Base-by-base conservation (phyloP, 2,329 filamentous ascomycete species). In the Aspergillus nomiae region DNA sequence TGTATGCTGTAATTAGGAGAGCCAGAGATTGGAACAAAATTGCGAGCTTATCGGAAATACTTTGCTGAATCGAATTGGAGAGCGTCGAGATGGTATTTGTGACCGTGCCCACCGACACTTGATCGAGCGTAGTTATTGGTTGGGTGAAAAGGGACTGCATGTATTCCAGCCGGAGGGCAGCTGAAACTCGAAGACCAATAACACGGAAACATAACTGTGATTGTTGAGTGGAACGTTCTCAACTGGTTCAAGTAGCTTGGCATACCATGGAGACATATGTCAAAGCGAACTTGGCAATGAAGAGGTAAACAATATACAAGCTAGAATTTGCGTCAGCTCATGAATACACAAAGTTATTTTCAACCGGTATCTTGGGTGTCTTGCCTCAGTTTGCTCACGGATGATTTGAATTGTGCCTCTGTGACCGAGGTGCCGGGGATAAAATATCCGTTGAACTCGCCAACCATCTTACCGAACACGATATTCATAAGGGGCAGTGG, bases 231-330 rank as follows among this genome's bases (percentile, higher is more conserved):
- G 38, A 14, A 41, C 30, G 16, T 11, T 10, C 3, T 26, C 12
- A 24, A 14, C 1, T 19, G 30, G 10, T 28, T 24, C 5, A 4
- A 45, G 16, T 14, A 41, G n/a, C 36, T 16, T 7, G n/a, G n/a
- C 75, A 66, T 74, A 86, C 84, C 67, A 84, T 83, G 63, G 85
- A 84, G 21, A 85, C 69, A 64, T 87, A 88, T 0, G 80, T 82
- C n/a, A 87, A 73, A 4, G 78, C 67, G 45, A 87, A 84, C 60
- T 85, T 85, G 16, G 75, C 85, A 24, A 86, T 75, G 64, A 88
- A 87, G 1, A 89, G 77, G 68, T 87, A 87, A 16, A 88, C 76
- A 63, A 87, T 86, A 65, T 82, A 85, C n/a, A 86, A 70, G 8
- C 85, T 86, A 43, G 0, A 14, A 3, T 11, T 1, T 7, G 26